Evolutionary conservation across 1,284 basidiomycete species (phyloP).

Genomic region (Sporisorium scitamineum): DNA sequence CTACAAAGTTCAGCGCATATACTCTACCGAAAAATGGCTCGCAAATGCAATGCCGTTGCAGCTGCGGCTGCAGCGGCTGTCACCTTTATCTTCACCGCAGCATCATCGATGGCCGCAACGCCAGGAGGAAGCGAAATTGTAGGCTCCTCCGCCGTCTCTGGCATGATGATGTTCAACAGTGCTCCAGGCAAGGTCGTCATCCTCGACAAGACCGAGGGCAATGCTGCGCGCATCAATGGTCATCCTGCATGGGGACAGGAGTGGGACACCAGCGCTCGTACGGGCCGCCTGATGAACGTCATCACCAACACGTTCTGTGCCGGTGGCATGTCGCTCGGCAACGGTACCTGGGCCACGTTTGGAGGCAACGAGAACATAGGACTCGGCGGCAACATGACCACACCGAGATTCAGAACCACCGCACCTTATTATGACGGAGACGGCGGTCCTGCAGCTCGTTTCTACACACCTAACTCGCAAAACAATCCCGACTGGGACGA

Average conservation of each 20-base stretch:
- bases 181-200: slow-evolving; percentile 65
- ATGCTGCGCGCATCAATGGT: slow-evolving; percentile 50
- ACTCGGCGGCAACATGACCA: slow-evolving; percentile 51
- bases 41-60: slow-evolving; percentile 12
- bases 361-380: slow-evolving; percentile 68
- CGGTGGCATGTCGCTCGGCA: slow-evolving; percentile 64
- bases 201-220: slow-evolving; percentile 69
- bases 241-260: slow-evolving; percentile 59
- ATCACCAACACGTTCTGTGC: slow-evolving; percentile 69
- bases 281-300: slow-evolving; percentile 60
- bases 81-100: slow-evolving; percentile 17
- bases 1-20: neutral
- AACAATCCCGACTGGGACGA: slow-evolving; percentile 33
- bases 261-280: slow-evolving; percentile 48
- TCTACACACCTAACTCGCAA: slow-evolving; percentile 34
- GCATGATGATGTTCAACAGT: slow-evolving; percentile 64
- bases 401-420: slow-evolving; percentile 25
- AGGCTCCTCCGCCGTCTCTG: slow-evolving; percentile 55
- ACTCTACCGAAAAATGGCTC: slow-evolving; percentile 13
- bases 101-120: slow-evolving; percentile 35
- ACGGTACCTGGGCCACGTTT: slow-evolving; percentile 65
- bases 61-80: slow-evolving; percentile 28
- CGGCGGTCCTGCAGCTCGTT: slow-evolving; percentile 44
- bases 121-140: slow-evolving; percentile 51
- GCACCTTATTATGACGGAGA: slow-evolving; percentile 46